phyloP scores from a whole-genome alignment of 2,329 filamentous ascomycete species.

The Nothophoma quercina region DNA sequence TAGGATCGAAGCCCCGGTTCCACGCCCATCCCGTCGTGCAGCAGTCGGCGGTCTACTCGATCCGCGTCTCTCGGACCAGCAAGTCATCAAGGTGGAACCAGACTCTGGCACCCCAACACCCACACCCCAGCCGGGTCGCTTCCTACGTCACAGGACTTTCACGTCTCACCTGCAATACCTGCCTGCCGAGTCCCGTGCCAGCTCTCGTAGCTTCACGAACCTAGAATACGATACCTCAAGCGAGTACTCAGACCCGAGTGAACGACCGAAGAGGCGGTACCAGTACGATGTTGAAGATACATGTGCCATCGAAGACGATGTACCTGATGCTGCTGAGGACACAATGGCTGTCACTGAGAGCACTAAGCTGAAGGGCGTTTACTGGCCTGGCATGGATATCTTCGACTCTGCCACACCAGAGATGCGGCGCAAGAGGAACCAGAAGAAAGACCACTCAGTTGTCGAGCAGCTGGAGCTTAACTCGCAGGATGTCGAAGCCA shows the following conservation, averaged over 20 bases:
- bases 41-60: constrained; percentile 41
- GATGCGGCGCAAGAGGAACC: constrained; percentile 77
- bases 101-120: constrained; percentile 38
- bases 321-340: constrained; percentile 27
- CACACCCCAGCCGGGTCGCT: constrained; percentile 36
- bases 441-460: constrained; percentile 78
- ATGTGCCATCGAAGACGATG: constrained; percentile 45
- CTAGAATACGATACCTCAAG: constrained; percentile 49
- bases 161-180: constrained; percentile 50
- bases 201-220: constrained; percentile 48
- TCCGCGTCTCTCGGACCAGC: constrained; percentile 47
- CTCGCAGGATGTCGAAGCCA: constrained; percentile 69
- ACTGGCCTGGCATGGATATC: constrained; percentile 80
- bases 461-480: constrained; percentile 70
- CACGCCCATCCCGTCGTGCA: constrained; percentile 34
- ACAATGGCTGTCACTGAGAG: constrained; percentile 46
- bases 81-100: constrained; percentile 45
- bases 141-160: constrained; percentile 43
- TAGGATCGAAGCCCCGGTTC: constrained; percentile 32
- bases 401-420: constrained; percentile 80
- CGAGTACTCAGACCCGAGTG: constrained; percentile 47
- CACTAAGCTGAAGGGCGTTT: constrained; percentile 72
- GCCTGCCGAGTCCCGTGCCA: constrained; percentile 44
- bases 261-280: constrained; percentile 31
- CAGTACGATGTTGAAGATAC: constrained; percentile 35